Conservation (phyloP, 371 early-diverging fungal species). For the Mortierella polycephala region DNA sequence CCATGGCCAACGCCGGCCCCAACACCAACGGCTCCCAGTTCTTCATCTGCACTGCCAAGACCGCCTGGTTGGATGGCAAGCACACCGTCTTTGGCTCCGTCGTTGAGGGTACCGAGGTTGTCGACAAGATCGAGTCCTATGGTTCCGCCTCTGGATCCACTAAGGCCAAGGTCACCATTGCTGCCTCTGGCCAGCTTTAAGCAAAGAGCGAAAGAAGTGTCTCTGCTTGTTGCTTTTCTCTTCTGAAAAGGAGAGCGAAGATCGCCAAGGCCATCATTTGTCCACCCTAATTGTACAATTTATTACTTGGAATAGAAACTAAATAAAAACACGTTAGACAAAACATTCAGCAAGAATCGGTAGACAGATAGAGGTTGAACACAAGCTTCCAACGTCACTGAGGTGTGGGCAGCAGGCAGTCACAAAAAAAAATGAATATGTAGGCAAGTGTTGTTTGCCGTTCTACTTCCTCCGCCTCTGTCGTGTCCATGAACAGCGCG, state of each 20-base stretch:
- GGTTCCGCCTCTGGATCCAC: conserved; percentile 25
- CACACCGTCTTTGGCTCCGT: conserved; percentile 99
- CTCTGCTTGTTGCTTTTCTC: not conserved
- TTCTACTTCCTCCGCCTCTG: no score
- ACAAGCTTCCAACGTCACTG: no score
- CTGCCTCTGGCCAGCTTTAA: conserved; percentile 48
- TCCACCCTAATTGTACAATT: conserved; percentile 21
- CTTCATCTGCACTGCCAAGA: conserved; percentile 92
- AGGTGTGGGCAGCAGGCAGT: no score
- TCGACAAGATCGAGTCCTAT: conserved; percentile 33
- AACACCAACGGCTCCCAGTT: conserved; percentile 99
- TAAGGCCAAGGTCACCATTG: conserved; percentile 28
- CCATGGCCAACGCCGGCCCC: conserved; percentile 98
- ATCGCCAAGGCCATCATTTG: not conserved
- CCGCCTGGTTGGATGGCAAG: conserved; percentile 97
- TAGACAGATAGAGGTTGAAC: no score
- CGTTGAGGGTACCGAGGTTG: conserved; percentile 62
- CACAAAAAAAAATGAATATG: no score
- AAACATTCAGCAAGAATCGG: no score
- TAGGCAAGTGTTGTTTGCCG: no score
- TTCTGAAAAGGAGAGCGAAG: not conserved
- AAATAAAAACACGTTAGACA: not conserved
- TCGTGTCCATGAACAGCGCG: no score
- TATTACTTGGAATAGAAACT: not conserved
- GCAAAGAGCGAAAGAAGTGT: no score